Percentiles rank a stretch among this genome's conserved stretches.
phyloP scores from a whole-genome alignment of 805 yeast genomes.

The Yarrowia divulgata region DNA sequence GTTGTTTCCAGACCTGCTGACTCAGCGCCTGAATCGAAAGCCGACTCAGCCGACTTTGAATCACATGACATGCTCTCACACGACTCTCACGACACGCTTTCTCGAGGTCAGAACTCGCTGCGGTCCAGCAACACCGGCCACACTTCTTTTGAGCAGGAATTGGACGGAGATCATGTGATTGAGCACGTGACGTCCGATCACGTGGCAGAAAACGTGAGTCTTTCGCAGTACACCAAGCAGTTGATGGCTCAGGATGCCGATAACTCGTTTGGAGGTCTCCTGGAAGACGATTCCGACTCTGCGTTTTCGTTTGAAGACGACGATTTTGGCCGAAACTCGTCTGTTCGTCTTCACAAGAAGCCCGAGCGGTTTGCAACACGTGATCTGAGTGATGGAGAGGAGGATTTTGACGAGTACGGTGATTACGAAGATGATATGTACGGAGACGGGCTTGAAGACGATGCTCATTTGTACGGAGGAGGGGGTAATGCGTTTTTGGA shows the following conservation, averaged over 20 bases:
- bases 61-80: background rate
- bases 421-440: conserved; percentile 1
- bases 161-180: background rate
- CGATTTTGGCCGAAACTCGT: conserved; percentile 36
- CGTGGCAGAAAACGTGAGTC: background rate
- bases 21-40: background rate
- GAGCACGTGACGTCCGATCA: background rate
- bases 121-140: conserved; percentile 25
- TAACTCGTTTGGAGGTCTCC: background rate
- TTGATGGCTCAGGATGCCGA: conserved; percentile 4
- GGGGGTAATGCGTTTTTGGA: conserved; percentile 16
- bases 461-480: conserved; percentile 18
- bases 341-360: conserved; percentile 35
- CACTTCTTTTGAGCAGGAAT: conserved; percentile 9
- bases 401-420: background rate
- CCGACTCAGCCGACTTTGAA: background rate
- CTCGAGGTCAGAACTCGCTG: conserved; percentile 9
- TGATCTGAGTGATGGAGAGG: conserved; percentile 17
- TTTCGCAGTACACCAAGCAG: background rate
- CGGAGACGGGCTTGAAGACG: conserved; percentile 6
- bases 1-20: background rate
- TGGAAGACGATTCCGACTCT: conserved; percentile 11
- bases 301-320: conserved; percentile 37
- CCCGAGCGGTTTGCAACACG: conserved; percentile 8
- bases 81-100: conserved; percentile 11